phyloP scores from a whole-genome alignment of 169 alveolate species.

The Eimeria sp. region DNA sequence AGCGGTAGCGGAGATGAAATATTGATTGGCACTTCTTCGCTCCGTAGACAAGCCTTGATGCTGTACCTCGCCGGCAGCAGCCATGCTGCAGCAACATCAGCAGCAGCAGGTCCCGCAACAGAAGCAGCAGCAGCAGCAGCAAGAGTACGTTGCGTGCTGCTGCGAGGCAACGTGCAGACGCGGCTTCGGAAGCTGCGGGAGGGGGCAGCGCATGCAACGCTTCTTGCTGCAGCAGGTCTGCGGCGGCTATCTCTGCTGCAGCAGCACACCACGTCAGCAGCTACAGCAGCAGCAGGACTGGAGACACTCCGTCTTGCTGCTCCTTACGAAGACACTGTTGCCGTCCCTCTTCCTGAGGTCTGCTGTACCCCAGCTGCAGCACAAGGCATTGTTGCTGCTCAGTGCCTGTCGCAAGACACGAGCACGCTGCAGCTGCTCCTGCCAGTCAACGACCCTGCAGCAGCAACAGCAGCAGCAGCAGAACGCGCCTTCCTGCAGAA shows the following conservation, averaged over 20 bases:
- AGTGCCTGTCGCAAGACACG: slow-evolving; percentile 78
- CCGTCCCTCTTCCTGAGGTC: background rate
- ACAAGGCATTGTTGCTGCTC: slow-evolving; percentile 81
- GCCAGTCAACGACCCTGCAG: slow-evolving; percentile 8
- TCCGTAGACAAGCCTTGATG: slow-evolving; percentile 81
- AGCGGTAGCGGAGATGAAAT: background rate
- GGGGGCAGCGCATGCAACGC: slow-evolving; percentile 84
- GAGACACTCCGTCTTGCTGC: background rate
- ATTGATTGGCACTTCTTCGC: slow-evolving; percentile 71
- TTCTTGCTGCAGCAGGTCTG: slow-evolving; percentile 86
- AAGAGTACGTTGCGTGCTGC: slow-evolving; percentile 75
- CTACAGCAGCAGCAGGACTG: background rate
- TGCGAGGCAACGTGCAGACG: slow-evolving; percentile 88
- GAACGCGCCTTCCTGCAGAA: slow-evolving; percentile 86
- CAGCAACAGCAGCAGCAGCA: slow-evolving; percentile 70
- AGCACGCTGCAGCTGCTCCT: slow-evolving; percentile 74
- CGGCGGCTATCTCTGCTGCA: slow-evolving; percentile 83
- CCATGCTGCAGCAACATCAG: background rate
- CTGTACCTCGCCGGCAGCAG: background rate
- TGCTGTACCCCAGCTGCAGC: background rate
- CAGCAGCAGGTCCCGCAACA: background rate
- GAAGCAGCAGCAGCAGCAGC: slow-evolving; percentile 52
- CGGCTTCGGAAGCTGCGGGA: slow-evolving; percentile 82
- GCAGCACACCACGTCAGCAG: slow-evolving; percentile 29
- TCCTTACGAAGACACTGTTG: background rate